Conservation (phyloP, 805 yeast genomes). For the Kazachstania bromeliacearum region DNA sequence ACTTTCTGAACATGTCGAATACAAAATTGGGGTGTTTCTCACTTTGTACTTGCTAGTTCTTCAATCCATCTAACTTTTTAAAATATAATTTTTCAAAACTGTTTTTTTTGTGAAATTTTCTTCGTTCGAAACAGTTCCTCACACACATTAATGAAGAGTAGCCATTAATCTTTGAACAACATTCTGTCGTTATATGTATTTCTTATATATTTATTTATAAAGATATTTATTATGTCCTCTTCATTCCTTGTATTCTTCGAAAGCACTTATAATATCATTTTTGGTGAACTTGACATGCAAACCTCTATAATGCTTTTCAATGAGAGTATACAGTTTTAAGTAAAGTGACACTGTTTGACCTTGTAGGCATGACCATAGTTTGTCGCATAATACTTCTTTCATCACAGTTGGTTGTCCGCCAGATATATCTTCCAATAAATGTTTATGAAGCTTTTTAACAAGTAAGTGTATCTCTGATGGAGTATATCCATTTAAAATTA, state of each 20-base stretch:
- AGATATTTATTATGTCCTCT: background rate
- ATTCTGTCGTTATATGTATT: background rate
- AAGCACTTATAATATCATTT: conserved; percentile 49
- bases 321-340: conserved; percentile 43
- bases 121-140: background rate
- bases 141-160: no score
- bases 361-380: conserved; percentile 63
- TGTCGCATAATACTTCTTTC: conserved; percentile 41
- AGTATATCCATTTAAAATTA: conserved; percentile 49
- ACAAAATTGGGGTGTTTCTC: no score
- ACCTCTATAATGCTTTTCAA: conserved; percentile 48
- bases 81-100: no score
- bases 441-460: conserved; percentile 44
- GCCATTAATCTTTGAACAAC: background rate
- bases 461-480: conserved; percentile 46
- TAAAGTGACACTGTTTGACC: conserved; percentile 51
- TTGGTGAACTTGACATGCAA: conserved; percentile 42
- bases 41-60: no score
- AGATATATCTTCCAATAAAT: conserved; percentile 47
- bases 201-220: background rate
- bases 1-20: conserved; percentile 8
- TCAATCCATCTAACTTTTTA: no score
- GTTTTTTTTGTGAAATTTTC: background rate
- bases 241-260: conserved; percentile 28
- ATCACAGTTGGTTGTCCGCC: conserved; percentile 16